Conservation (phyloP, 2,329 filamentous ascomycete genomes). For the Moelleriella libera region DNA sequence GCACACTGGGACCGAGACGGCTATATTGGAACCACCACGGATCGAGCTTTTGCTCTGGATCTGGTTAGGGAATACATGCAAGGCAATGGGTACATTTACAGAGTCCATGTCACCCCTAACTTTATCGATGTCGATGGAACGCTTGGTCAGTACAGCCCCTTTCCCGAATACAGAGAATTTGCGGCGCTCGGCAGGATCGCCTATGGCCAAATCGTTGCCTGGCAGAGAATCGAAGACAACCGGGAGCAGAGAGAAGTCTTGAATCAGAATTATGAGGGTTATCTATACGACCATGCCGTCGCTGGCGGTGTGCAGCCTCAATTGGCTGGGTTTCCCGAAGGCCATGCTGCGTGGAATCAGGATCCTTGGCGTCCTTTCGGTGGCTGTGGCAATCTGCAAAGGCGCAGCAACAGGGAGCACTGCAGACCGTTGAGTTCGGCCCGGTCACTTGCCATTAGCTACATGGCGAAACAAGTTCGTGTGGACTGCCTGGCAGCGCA, state of each 20-base stretch:
- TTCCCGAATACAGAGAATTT: not conserved
- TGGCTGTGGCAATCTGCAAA: not conserved
- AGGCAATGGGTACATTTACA: not conserved
- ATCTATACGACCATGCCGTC: not conserved
- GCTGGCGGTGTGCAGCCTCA: not conserved
- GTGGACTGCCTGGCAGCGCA: not conserved
- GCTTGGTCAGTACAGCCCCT: not conserved
- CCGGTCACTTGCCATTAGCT: not conserved
- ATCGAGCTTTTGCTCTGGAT: not conserved
- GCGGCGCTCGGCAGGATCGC: not conserved
- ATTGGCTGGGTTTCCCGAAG: not conserved
- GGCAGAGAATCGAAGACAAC: not conserved
- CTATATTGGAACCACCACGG: not conserved
- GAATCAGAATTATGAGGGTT: not conserved
- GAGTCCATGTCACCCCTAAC: not conserved
- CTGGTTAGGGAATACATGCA: not conserved
- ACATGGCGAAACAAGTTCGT: not conserved
- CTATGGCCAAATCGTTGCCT: not conserved
- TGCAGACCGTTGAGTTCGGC: not conserved
- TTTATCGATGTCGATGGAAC: not conserved
- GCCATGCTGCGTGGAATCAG: not conserved
- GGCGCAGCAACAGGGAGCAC: not conserved
- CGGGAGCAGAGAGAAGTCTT: not conserved
- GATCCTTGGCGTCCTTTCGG: not conserved
- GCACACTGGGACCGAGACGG: not conserved